phyloP scores from a whole-genome alignment of 148 eudicot species.

The Cornus florida region DNA sequence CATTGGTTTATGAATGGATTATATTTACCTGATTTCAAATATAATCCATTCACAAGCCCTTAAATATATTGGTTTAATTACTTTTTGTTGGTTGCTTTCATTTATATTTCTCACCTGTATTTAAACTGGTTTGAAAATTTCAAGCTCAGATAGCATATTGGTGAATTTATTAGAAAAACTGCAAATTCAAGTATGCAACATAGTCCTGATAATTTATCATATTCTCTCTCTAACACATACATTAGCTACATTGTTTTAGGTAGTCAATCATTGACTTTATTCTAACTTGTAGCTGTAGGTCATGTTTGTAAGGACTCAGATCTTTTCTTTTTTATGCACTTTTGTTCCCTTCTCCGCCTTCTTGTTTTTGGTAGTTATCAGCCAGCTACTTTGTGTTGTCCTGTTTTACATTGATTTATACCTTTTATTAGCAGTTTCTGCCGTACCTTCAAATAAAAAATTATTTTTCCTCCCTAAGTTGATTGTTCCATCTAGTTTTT shows the following conservation, averaged over 20 bases:
- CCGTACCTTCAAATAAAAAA: not conserved
- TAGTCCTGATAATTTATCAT: not conserved
- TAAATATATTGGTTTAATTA: not conserved
- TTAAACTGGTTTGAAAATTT: not conserved
- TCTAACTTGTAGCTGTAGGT: not conserved
- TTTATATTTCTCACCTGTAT: not conserved
- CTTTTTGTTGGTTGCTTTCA: not conserved
- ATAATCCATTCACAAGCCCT: not conserved
- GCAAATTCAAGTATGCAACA: not conserved
- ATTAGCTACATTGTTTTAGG: not conserved
- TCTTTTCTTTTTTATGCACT: not conserved
- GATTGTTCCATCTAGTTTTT: not conserved
- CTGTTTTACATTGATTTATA: not conserved
- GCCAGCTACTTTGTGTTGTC: not conserved
- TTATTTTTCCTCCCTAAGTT: not conserved
- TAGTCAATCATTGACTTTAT: not conserved
- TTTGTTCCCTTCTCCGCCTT: not conserved
- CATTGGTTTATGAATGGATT: too few species aligned
- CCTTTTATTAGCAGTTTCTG: not conserved
- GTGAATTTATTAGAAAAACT: not conserved
- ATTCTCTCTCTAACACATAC: not conserved
- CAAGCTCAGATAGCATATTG: not conserved
- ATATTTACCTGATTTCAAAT: not conserved
- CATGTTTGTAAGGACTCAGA: not conserved
- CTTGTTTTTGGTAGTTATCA: constrained; percentile 1